A percentile compares a stretch with the other conserved stretches of the same genome.
Evolutionary conservation across 257 asterid genomes (phyloP).

Genomic region (Nicotiana sylvestris): DNA sequence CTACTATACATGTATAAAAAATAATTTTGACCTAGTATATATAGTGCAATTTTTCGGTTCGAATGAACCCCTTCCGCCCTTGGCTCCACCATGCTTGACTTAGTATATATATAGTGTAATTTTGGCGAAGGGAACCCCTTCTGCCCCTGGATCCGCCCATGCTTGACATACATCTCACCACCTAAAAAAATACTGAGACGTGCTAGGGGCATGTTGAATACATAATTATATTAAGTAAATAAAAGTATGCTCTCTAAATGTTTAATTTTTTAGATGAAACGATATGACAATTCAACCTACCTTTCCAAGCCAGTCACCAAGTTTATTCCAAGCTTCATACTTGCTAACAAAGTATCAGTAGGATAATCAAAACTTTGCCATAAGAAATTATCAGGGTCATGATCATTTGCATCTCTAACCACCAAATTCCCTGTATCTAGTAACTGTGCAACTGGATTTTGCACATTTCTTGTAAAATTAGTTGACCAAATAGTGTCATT

Average conservation of each 20-base stretch:
- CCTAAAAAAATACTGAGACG: background rate
- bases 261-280: background rate
- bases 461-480: background rate
- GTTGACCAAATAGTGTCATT: constrained; percentile 9
- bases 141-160: too few relatives aligned
- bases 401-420: constrained; percentile 2
- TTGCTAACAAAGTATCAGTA: constrained; percentile 11
- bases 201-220: background rate
- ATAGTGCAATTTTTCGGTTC: too few relatives aligned
- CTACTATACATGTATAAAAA: too few relatives aligned
- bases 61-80: too few relatives aligned
- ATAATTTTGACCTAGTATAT: too few relatives aligned
- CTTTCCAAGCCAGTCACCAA: constrained; percentile 11
- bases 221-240: background rate
- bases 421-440: constrained; percentile 16
- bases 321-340: constrained; percentile 10
- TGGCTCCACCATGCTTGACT: too few relatives aligned
- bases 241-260: background rate
- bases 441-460: constrained; percentile 12
- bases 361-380: constrained; percentile 22
- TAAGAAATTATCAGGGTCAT: background rate
- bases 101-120: too few relatives aligned
- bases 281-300: background rate
- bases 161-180: background rate
- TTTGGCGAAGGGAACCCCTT: too few relatives aligned